A percentile compares a stretch with the other conserved stretches of the same genome.
These are phyloP conservation scores for Oxytropis ochrocephala DNA, from an alignment of 306 rosid species.

Conservation along the genomic window DNA sequence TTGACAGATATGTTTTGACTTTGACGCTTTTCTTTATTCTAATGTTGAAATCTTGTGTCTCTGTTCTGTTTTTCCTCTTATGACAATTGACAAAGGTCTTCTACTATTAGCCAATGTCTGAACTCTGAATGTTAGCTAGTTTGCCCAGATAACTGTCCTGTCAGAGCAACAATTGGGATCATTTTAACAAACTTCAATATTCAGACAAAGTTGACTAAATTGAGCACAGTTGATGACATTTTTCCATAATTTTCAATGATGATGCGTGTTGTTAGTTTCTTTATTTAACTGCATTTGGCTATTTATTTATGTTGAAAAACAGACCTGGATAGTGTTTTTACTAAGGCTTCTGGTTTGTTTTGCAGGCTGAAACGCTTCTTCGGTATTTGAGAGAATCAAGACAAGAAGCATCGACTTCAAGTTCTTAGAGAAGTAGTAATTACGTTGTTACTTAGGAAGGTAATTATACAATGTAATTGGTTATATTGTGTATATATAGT, in stretches of 20 bases:
- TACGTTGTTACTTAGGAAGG: slow-evolving; percentile 35
- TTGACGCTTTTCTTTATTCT: background rate
- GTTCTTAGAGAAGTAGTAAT: slow-evolving; percentile 36
- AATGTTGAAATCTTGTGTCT: background rate
- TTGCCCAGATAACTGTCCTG: background rate
- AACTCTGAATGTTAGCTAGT: background rate
- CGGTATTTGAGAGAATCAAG: slow-evolving; percentile 91
- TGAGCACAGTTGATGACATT: background rate
- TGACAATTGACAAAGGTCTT: background rate
- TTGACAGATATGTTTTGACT: background rate
- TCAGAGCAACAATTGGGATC: background rate
- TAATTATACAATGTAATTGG: slow-evolving; percentile 44
- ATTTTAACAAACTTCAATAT: background rate
- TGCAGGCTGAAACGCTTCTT: slow-evolving; percentile 96
- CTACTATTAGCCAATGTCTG: background rate
- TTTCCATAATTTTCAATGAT: background rate
- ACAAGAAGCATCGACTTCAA: slow-evolving; percentile 76
- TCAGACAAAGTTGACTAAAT: background rate
- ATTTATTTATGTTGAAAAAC: background rate
- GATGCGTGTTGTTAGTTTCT: background rate
- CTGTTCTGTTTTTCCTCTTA: background rate
- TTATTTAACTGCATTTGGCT: background rate
- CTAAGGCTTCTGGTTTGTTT: slow-evolving; percentile 20
- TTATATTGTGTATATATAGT: slow-evolving; percentile 39
- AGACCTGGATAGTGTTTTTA: background rate